A percentile compares a stretch with the other conserved stretches of the same genome.
phyloP scores from a whole-genome alignment of 1,139 yeast genomes.

The Arxiozyma slooffiae region DNA sequence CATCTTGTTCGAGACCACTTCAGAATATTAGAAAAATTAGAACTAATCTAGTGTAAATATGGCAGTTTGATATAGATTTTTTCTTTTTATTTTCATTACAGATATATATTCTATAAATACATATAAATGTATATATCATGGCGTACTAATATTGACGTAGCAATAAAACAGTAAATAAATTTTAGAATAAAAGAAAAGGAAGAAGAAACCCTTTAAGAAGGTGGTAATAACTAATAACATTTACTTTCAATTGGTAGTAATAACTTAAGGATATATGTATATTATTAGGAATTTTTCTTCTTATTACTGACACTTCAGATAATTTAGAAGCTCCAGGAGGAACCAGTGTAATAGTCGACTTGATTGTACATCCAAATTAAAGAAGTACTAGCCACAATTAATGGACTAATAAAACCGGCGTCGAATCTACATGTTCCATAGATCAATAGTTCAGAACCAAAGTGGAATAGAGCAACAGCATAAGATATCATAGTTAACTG shows the following conservation, averaged over 20 bases:
- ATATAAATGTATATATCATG: background rate
- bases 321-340: background rate
- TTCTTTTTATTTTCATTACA: background rate
- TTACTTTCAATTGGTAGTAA: background rate
- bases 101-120: background rate
- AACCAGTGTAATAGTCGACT: constrained; percentile 42
- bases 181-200: background rate
- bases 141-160: background rate
- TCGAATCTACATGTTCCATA: constrained; percentile 76
- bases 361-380: constrained; percentile 53
- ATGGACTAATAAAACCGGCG: constrained; percentile 82
- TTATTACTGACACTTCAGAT: background rate
- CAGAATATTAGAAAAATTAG: constrained; percentile 3
- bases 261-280: background rate
- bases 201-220: background rate
- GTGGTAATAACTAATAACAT: no score
- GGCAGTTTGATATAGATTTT: background rate
- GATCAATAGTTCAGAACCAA: constrained; percentile 70
- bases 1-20: constrained; percentile 26
- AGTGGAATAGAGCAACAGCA: constrained; percentile 74
- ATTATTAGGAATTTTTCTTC: background rate
- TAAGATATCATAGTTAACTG: constrained; percentile 78
- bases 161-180: background rate
- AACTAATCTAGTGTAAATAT: background rate
- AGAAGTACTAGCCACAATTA: constrained; percentile 53